Evolutionary conservation across 805 yeast genomes (phyloP).

Genomic region (Candida ulmi): DNA sequence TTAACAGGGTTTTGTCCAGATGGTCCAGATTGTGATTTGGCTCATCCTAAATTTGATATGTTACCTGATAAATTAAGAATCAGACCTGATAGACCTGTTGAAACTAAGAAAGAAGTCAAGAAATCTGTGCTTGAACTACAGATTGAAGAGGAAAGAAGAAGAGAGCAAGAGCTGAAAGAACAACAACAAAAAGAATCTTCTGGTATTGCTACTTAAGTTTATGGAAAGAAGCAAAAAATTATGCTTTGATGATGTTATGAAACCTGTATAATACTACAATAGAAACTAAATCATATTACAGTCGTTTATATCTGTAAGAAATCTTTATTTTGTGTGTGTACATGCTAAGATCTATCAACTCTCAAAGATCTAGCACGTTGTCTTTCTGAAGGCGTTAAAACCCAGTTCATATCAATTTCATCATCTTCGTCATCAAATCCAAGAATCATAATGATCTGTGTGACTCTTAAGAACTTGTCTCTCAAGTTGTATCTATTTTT

Average conservation of each 20-base stretch:
- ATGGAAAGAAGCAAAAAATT: background rate
- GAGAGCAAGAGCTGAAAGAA: constrained; percentile 13
- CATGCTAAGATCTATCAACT: constrained; percentile 31
- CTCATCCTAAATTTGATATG: constrained; percentile 77
- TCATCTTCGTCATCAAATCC: constrained; percentile 75
- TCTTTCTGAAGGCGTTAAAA: constrained; percentile 71
- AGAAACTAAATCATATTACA: too few relatives aligned
- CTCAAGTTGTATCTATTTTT: constrained; percentile 68
- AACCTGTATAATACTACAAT: background rate
- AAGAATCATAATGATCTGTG: constrained; percentile 76
- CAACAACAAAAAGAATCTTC: constrained; percentile 3
- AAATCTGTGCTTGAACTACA: constrained; percentile 21
- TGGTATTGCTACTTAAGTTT: too few relatives aligned
- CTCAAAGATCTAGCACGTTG: constrained; percentile 54
- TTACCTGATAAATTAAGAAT: constrained; percentile 35
- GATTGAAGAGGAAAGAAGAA: constrained; percentile 20
- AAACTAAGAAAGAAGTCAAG: constrained; percentile 11
- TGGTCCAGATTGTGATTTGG: constrained; percentile 63
- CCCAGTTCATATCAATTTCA: constrained; percentile 57
- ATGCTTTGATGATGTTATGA: background rate
- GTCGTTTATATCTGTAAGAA: too few relatives aligned
- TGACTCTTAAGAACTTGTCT: constrained; percentile 71
- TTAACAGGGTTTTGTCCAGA: constrained; percentile 90
- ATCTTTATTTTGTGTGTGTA: too few relatives aligned
- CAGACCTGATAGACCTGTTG: constrained; percentile 26